Conservation (phyloP, 1,284 basidiomycete genomes). For the Phellinidium pouzarii region DNA sequence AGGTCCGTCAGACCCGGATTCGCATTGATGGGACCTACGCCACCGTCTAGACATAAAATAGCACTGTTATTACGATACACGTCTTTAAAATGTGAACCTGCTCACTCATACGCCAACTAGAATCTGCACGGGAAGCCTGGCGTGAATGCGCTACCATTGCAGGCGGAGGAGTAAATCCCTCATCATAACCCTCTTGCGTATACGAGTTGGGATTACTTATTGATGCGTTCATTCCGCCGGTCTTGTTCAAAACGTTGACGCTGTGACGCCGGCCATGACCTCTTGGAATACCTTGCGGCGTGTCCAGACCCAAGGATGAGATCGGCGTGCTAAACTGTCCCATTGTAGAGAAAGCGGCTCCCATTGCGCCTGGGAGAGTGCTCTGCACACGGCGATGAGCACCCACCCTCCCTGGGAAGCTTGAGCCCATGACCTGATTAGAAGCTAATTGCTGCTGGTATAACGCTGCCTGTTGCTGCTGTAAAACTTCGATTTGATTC, state of each 20-base stretch:
- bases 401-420: conserved; percentile 53
- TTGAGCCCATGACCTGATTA: conserved; percentile 55
- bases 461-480: conserved; percentile 83
- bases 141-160: conserved; percentile 66
- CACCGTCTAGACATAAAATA: conserved; percentile 47
- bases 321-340: conserved; percentile 58
- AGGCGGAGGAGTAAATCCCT: conserved; percentile 58
- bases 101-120: conserved; percentile 85
- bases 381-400: conserved; percentile 89
- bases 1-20: conserved; percentile 68
- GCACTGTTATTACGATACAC: conserved; percentile 19
- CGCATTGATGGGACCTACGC: conserved; percentile 62
- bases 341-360: conserved; percentile 51
- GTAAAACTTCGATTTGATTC: conserved; percentile 84
- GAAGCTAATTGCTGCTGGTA: conserved; percentile 82
- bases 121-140: conserved; percentile 70
- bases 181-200: conserved; percentile 64
- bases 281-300: conserved; percentile 61
- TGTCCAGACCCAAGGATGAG: conserved; percentile 57
- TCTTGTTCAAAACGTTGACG: conserved; percentile 85
- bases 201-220: conserved; percentile 44
- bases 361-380: conserved; percentile 59
- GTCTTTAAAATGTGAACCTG: conserved; percentile 23
- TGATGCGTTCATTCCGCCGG: conserved; percentile 44
- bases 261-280: conserved; percentile 92